A percentile compares a stretch with the other conserved stretches of the same genome.
Evolutionary conservation across 1,284 basidiomycete species (phyloP).

Genomic region (Irpex rosettiformis): DNA sequence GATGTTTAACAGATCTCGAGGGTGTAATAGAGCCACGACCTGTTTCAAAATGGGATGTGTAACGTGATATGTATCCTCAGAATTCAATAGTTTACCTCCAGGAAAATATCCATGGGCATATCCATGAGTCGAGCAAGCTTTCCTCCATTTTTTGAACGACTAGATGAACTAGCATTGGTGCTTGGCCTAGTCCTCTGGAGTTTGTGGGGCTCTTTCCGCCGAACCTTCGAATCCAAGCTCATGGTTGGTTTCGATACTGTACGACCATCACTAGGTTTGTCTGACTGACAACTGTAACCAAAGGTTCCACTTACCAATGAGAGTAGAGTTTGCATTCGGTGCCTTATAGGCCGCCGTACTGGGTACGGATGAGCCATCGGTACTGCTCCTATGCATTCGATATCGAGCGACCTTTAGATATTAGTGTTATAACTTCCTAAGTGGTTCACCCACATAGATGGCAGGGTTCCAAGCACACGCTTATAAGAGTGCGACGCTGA

Average conservation of each 20-base stretch:
- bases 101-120: constrained; percentile 28
- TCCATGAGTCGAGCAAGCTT: constrained; percentile 21
- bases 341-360: too few species aligned
- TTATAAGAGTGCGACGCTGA: too few species aligned
- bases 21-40: constrained; percentile 22
- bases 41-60: constrained; percentile 6
- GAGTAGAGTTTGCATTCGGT: neutral
- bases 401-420: too few species aligned
- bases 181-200: neutral
- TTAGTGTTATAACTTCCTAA: too few species aligned
- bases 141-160: constrained; percentile 4
- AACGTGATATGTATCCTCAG: neutral
- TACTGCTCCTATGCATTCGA: too few species aligned
- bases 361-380: too few species aligned
- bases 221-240: neutral
- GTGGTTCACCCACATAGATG: too few species aligned
- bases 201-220: neutral
- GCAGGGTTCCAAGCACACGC: too few species aligned
- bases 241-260: neutral
- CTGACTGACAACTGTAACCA: neutral
- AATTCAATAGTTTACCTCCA: constrained; percentile 20
- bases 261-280: neutral
- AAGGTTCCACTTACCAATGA: neutral
- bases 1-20: constrained; percentile 25
- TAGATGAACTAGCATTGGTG: neutral